phyloP scores from a whole-genome alignment of 2,329 filamentous ascomycete species.

The Calonectria montana region DNA sequence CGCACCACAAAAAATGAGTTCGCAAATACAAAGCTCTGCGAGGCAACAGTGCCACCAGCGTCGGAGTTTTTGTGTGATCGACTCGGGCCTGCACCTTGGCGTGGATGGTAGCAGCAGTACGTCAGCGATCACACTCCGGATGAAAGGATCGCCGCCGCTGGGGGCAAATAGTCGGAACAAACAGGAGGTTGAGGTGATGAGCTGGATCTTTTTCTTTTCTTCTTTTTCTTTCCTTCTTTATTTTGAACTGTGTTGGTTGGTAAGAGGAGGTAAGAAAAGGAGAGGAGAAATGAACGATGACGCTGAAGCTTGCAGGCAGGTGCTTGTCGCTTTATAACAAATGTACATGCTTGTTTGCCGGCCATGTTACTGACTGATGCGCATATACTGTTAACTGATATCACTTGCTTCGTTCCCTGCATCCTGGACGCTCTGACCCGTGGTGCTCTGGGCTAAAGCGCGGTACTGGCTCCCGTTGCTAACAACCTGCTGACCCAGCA shows the following conservation, averaged over 20 bases:
- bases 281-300: neutral
- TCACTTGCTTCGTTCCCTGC: constrained; percentile 12
- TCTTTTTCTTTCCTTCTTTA: neutral
- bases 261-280: constrained; percentile 1
- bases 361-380: neutral
- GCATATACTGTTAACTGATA: constrained; percentile 2
- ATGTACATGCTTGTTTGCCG: neutral
- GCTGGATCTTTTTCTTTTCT: neutral
- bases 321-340: constrained; percentile 22
- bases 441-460: neutral
- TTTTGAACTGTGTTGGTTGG: neutral
- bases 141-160: neutral
- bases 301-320: neutral
- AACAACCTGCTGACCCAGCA: neutral
- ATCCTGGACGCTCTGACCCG: constrained; percentile 1
- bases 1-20: neutral
- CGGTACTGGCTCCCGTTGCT: constrained; percentile 2
- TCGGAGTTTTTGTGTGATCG: neutral
- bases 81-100: neutral
- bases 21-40: constrained; percentile 3
- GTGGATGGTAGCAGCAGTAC: constrained; percentile 14
- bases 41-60: neutral
- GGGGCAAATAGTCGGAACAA: neutral
- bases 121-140: neutral
- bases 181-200: neutral